Evolutionary conservation across 352 stramenopile species (phyloP).

Genomic region (Globisporangium ultimum): DNA sequence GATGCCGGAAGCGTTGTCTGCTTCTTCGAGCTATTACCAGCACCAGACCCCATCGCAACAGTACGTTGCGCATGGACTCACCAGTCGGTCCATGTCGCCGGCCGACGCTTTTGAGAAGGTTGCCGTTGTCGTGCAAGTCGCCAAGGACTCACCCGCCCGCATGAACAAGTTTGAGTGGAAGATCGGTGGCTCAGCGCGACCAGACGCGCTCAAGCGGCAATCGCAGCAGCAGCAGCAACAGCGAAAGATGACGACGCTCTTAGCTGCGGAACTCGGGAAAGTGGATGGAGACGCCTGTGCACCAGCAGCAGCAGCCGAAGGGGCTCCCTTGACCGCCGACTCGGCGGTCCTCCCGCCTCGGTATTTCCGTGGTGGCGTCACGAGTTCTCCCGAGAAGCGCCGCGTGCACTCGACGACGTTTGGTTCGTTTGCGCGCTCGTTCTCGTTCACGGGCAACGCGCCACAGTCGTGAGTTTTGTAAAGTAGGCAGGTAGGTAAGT

Average conservation of each 20-base stretch:
- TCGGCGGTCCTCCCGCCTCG: constrained; percentile 41
- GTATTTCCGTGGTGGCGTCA: constrained; percentile 44
- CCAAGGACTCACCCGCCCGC: constrained; percentile 47
- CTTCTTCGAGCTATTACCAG: constrained; percentile 17
- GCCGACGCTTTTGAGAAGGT: constrained; percentile 65
- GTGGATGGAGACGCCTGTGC: neutral
- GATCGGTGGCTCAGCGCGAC: constrained; percentile 15
- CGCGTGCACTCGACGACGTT: constrained; percentile 81
- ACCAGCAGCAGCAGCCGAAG: neutral
- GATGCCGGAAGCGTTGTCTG: constrained; percentile 10
- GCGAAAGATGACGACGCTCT: constrained; percentile 4
- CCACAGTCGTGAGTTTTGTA: constrained; percentile 4
- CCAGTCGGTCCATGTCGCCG: constrained; percentile 42
- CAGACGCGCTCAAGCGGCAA: neutral
- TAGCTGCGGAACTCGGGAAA: constrained; percentile 6
- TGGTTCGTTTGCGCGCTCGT: constrained; percentile 64
- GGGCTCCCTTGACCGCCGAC: too few species aligned
- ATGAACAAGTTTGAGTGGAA: constrained; percentile 64
- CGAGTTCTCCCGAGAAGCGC: constrained; percentile 60
- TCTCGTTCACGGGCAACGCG: constrained; percentile 49
- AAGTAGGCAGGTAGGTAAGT: neutral
- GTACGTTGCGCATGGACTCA: constrained; percentile 15
- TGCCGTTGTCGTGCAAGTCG: constrained; percentile 29
- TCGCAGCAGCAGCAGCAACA: neutral
- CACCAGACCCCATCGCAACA: constrained; percentile 14